phyloP scores from a whole-genome alignment of 2,329 filamentous ascomycete genomes.

The Bertia moriformis region DNA sequence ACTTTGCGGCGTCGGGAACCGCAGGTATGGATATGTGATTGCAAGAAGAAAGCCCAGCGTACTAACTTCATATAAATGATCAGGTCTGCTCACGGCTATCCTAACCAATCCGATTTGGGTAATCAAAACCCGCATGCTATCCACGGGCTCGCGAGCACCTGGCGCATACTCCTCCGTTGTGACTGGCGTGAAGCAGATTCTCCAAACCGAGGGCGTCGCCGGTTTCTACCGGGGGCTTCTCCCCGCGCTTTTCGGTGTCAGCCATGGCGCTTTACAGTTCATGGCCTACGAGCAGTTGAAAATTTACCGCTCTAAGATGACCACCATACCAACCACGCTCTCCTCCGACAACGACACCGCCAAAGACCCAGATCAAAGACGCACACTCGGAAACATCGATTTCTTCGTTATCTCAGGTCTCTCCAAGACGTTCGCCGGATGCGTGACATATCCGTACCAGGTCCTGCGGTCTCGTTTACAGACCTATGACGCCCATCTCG shows the following conservation, averaged over 20 bases:
- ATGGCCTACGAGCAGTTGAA: conserved; percentile 73
- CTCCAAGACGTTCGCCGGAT: conserved; percentile 80
- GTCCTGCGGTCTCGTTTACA: conserved; percentile 79
- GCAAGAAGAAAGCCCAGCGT: background rate
- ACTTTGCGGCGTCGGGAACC: conserved; percentile 63
- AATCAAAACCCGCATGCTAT: conserved; percentile 92
- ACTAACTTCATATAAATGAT: background rate
- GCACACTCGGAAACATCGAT: conserved; percentile 51
- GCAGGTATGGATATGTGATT: conserved; percentile 33
- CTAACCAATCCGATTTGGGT: conserved; percentile 97
- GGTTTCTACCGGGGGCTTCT: conserved; percentile 83
- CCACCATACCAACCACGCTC: too few species aligned
- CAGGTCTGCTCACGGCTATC: conserved; percentile 45
- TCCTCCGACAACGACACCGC: background rate
- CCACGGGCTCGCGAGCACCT: conserved; percentile 56
- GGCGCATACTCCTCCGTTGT: conserved; percentile 73
- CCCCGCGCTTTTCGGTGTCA: conserved; percentile 72
- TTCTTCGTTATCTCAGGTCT: conserved; percentile 67
- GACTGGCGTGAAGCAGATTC: conserved; percentile 54
- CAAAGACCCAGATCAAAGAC: background rate
- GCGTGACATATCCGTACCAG: conserved; percentile 86
- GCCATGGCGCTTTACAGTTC: conserved; percentile 89
- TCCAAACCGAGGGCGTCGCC: conserved; percentile 52
- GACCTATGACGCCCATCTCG: conserved; percentile 66
- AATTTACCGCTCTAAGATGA: background rate